phyloP scores from a whole-genome alignment of 202 grass and related monocot genomes.

The Setaria italica region DNA sequence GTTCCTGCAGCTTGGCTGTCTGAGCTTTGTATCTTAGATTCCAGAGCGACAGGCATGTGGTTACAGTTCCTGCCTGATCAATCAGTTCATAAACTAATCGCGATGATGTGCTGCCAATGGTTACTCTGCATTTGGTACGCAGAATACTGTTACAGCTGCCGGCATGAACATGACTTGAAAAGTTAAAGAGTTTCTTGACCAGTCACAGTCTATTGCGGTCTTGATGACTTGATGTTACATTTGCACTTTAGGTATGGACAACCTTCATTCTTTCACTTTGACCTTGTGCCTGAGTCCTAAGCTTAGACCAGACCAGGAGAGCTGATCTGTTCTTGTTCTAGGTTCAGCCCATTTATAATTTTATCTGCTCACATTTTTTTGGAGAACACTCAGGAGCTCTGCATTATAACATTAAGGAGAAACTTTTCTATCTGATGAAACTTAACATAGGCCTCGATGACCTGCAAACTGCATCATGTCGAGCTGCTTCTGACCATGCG shows the following conservation, averaged over 20 bases:
- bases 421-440: neutral
- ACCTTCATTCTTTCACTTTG: neutral
- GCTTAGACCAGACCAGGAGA: neutral
- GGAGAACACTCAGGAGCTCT: neutral
- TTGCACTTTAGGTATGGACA: neutral
- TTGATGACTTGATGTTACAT: neutral
- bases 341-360: neutral
- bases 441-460: neutral
- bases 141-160: neutral
- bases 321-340: neutral
- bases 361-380: neutral
- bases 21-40: neutral
- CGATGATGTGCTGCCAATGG: neutral
- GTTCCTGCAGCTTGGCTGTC: neutral
- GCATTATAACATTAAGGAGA: neutral
- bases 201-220: neutral
- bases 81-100: neutral
- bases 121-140: neutral
- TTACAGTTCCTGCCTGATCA: neutral
- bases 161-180: constrained; percentile 11
- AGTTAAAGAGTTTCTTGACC: neutral
- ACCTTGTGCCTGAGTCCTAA: neutral
- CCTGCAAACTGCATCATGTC: neutral
- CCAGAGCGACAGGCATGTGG: neutral
- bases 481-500: neutral